These are phyloP conservation scores for Neurospora africana DNA, from an alignment of 495 filamentous ascomycete genomes.

Conservation along the genomic window DNA sequence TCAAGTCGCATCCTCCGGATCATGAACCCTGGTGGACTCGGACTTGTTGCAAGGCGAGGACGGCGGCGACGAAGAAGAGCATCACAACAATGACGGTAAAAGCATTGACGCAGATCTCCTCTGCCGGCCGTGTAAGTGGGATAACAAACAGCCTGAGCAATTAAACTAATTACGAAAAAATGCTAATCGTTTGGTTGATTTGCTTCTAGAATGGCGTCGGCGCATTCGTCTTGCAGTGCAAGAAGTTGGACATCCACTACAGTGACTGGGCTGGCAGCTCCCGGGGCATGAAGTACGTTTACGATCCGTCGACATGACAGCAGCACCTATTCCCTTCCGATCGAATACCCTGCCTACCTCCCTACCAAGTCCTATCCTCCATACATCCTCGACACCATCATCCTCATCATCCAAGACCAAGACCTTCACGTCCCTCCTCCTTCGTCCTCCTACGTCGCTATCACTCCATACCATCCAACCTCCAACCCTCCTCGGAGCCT, in stretches of 20 bases:
- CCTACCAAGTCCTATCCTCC: not conserved
- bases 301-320: not conserved
- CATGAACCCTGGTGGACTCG: constrained; percentile 7
- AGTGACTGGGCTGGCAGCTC: constrained; percentile 92
- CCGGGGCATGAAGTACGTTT: constrained; percentile 78
- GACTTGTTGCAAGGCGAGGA: constrained; percentile 3
- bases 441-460: not conserved
- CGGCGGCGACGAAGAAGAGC: constrained; percentile 14
- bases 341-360: not conserved
- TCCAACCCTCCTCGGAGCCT: not conserved
- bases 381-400: not conserved
- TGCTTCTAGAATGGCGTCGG: constrained; percentile 77
- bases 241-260: constrained; percentile 88
- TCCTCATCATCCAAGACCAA: not conserved
- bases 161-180: not conserved
- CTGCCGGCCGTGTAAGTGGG: constrained; percentile 48
- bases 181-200: not conserved
- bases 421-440: not conserved
- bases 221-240: constrained; percentile 95
- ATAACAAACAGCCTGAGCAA: not conserved
- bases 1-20: constrained; percentile 7
- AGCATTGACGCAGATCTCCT: constrained; percentile 47
- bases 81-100: constrained; percentile 52
- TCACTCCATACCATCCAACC: not conserved
- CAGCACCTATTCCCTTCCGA: not conserved